These are phyloP conservation scores for Candolleomyces aberdarensis DNA, from an alignment of 768 basidiomycete genomes.

Conservation along the genomic window DNA sequence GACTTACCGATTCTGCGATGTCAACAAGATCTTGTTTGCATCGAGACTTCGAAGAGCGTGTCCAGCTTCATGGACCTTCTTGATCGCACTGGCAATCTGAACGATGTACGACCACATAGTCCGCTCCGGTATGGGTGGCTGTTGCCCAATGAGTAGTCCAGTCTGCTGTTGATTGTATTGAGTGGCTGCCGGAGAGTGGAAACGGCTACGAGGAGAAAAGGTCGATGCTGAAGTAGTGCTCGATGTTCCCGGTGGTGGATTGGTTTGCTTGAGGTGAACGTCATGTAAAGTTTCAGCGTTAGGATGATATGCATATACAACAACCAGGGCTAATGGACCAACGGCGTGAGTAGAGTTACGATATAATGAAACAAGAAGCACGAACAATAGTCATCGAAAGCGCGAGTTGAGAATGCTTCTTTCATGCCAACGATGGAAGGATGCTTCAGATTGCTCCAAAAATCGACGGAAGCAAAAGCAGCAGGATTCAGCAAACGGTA, in stretches of 20 bases:
- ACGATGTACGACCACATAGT: constrained; percentile 91
- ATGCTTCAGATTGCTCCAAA: constrained; percentile 83
- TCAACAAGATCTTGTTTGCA: constrained; percentile 81
- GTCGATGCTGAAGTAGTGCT: constrained; percentile 1
- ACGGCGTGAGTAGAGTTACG: background rate
- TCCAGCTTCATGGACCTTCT: constrained; percentile 77
- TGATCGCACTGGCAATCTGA: constrained; percentile 86
- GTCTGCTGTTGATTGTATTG: constrained; percentile 19
- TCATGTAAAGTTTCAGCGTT: constrained; percentile 81
- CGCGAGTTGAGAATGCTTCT: constrained; percentile 93
- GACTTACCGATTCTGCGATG: constrained; percentile 75
- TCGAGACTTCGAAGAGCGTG: constrained; percentile 83
- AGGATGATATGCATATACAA: constrained; percentile 88
- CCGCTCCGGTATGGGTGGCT: constrained; percentile 59
- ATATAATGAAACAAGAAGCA: constrained; percentile 10
- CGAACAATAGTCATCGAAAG: constrained; percentile 91
- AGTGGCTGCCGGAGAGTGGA: constrained; percentile 17
- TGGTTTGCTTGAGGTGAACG: constrained; percentile 62
- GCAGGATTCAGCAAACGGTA: constrained; percentile 79
- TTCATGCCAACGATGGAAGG: constrained; percentile 79
- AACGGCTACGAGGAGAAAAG: background rate
- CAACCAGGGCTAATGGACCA: constrained; percentile 67
- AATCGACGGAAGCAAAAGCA: constrained; percentile 80
- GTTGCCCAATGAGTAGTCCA: constrained; percentile 18
- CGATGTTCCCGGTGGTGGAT: constrained; percentile 19